A percentile compares a stretch with the other conserved stretches of the same genome.
Conservation (phyloP, 2,329 filamentous ascomycete genomes). For the Diaporthe amygdali region DNA sequence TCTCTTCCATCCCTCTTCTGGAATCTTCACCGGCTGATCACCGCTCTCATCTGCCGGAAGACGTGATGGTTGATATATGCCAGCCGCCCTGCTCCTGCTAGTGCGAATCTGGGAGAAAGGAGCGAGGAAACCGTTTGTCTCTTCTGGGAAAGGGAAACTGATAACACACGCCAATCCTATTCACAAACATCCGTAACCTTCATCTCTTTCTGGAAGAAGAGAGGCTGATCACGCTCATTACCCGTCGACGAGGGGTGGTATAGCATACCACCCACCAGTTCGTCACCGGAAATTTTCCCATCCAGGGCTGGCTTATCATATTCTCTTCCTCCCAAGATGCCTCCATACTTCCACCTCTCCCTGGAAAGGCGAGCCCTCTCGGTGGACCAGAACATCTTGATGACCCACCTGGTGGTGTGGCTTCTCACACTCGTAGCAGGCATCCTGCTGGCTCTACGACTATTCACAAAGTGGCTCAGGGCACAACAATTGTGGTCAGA, state of each 20-base stretch:
- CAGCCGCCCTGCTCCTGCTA: neutral
- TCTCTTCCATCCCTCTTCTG: neutral
- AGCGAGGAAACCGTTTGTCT: neutral
- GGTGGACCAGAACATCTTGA: constrained; percentile 1
- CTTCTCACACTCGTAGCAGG: neutral
- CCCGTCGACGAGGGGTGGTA: constrained; percentile 6
- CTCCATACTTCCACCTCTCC: neutral
- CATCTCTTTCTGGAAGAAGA: neutral
- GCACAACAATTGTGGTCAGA: neutral
- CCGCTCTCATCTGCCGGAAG: neutral
- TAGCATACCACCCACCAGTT: neutral
- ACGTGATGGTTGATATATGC: constrained; percentile 14
- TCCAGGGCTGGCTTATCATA: neutral
- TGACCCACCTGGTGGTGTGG: constrained; percentile 22
- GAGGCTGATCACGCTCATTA: constrained; percentile 4
- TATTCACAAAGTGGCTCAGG: constrained; percentile 17
- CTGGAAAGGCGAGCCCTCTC: neutral
- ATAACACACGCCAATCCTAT: neutral
- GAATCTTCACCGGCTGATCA: neutral
- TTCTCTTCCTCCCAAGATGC: neutral
- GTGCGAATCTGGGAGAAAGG: neutral
- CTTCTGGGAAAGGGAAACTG: neutral
- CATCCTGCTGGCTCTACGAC: constrained; percentile 7
- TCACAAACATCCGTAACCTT: neutral
- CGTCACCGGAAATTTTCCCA: constrained; percentile 3